Base-by-base conservation (phyloP, 1,139 yeast genomes). In the Komagataea norvegica region DNA sequence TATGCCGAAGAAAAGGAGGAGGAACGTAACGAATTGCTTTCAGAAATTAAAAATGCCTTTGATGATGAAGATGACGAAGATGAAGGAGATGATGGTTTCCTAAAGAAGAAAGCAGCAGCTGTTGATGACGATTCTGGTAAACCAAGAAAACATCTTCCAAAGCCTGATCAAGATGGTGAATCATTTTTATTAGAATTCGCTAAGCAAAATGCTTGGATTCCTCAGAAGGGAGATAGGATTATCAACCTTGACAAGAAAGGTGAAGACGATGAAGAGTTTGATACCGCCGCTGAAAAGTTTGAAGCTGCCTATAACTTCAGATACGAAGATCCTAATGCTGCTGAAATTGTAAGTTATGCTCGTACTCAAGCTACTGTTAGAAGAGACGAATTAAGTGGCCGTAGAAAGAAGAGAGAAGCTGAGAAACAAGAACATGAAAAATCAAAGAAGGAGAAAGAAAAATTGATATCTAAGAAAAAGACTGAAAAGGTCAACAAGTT, bases 291-390 rank as follows among this genome's bases (percentile, higher is more conserved):
- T 3, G 98, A 93, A 50, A 68, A 77, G 51, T 88, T 87, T 54
- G 99, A 93, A 61, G 76, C 77, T 44, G 96, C 95, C 0, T 91
- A 89, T 64, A 93, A 93, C 55, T 89, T 89, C 70, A 75, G 98
- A 58, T 91, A 76, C 57, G 98, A 93, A 61, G 97, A 91, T 53
- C 87, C 95, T 11, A 79, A 78, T 48, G 74, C 96, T 8, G 86
- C 91, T 0, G 96, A 91, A 55, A 86, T 93, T 59, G 82, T 88
- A 23, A 81, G 95, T n/a, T 93, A 91, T 65, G 97, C 98, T 5
- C 87, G 99, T 72, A 84, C 74, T 47, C 96, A 88, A 59, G 95
- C 94, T 20, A 87, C 97, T 0, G 70, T 88, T 54, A 79, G 98
- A 64, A 74, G 98, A 57, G 77, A 81, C 17, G 79, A 78, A 36